Evolutionary conservation across 495 filamentous ascomycete genomes (phyloP).

Genomic region (Tetracladium marchalianum): DNA sequence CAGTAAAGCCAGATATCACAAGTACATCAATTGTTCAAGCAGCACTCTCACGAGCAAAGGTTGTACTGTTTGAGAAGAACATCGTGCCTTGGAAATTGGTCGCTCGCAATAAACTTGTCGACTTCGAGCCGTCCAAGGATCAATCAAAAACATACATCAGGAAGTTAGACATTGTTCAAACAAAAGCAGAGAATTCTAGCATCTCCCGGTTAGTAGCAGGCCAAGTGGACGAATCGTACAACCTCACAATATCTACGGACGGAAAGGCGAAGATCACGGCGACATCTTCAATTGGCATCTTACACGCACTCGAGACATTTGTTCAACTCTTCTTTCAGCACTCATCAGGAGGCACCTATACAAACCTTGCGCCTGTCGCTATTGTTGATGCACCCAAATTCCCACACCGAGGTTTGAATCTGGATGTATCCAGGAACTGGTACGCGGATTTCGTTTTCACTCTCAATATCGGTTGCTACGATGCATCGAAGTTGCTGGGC

Average conservation of each 20-base stretch:
- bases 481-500: too few species aligned
- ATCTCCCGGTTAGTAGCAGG: constrained; percentile 48
- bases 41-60: constrained; percentile 33
- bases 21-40: constrained; percentile 39
- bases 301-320: constrained; percentile 60
- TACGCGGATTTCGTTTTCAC: neutral
- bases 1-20: constrained; percentile 16
- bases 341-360: constrained; percentile 50
- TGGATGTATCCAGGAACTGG: constrained; percentile 62
- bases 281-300: constrained; percentile 52
- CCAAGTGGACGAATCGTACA: constrained; percentile 65
- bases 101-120: constrained; percentile 35
- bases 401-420: constrained; percentile 60
- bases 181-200: constrained; percentile 36
- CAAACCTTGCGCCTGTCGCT: constrained; percentile 49
- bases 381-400: constrained; percentile 61
- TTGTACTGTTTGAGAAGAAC: constrained; percentile 47
- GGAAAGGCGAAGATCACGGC: constrained; percentile 51
- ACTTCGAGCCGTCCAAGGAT: constrained; percentile 48
- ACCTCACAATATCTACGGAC: constrained; percentile 39
- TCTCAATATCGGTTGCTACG: too few species aligned
- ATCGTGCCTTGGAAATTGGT: constrained; percentile 73
- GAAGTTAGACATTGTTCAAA: constrained; percentile 50
- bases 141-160: constrained; percentile 37
- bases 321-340: constrained; percentile 67